Percentiles rank a stretch among this genome's conserved stretches.
Evolutionary conservation across 106 monocot genomes (phyloP).

Genomic region (Dendrobium catenatum): DNA sequence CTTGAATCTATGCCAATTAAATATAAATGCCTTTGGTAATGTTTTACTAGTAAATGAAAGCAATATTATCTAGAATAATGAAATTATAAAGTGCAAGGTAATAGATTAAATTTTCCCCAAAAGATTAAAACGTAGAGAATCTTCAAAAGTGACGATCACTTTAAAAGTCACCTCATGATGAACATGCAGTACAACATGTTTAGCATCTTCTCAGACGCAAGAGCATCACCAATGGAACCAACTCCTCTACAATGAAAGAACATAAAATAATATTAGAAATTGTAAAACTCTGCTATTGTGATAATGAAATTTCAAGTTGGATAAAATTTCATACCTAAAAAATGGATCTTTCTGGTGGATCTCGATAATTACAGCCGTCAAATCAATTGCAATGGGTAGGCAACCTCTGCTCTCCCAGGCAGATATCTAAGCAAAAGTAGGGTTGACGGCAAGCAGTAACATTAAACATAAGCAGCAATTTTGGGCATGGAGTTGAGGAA

Average conservation of each 20-base stretch:
- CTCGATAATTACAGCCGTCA: constrained; percentile 71
- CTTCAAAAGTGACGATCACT: background rate
- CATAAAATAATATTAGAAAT: background rate
- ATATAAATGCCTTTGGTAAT: background rate
- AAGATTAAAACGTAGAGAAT: background rate
- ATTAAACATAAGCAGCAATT: background rate
- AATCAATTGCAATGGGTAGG: constrained; percentile 58
- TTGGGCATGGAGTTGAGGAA: background rate
- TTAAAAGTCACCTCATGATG: constrained; percentile 57
- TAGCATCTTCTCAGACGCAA: constrained; percentile 68
- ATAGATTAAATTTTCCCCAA: background rate
- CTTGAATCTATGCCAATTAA: background rate
- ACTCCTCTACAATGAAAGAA: constrained; percentile 33
- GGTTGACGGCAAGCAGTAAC: background rate
- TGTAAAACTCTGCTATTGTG: background rate
- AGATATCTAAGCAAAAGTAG: constrained; percentile 36
- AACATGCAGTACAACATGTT: constrained; percentile 81
- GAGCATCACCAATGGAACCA: background rate
- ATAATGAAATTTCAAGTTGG: background rate
- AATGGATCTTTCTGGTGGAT: constrained; percentile 83
- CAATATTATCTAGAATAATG: background rate
- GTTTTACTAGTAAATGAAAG: background rate
- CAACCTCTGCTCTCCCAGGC: constrained; percentile 79
- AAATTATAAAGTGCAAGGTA: background rate
- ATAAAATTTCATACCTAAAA: constrained; percentile 38